Base-by-base conservation (phyloP, 306 rosid species). In the Chamaecrista fasciculata region DNA sequence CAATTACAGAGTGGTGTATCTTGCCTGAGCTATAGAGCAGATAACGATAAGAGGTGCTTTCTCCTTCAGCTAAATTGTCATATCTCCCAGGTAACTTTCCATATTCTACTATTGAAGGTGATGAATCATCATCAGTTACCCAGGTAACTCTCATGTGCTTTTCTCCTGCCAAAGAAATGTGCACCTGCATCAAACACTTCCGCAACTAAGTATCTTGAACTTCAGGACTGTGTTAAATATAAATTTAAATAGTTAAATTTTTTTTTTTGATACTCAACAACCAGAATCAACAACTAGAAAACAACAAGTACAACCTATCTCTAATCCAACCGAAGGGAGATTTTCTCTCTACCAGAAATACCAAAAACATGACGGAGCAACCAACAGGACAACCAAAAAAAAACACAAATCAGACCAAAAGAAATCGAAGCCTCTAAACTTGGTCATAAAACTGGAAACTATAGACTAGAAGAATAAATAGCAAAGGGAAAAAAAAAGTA, bases 1-100 rank as follows among this genome's bases (percentile, higher is more conserved):
- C 98, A 33, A 93, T 86, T 47, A 93, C 90, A 3, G 91, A 72
- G 66, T 93, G 98, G 79, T 93, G 98, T 75, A 93, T 88, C 85
- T 80, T 81, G 58, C 98, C 97, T 5, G 98, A 93, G 58, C 81
- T 88, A 61, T 93, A 90, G 2, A 93, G 14, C 39, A 90, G 3
- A 75, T 88, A 90, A 39, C 68, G 71, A 67, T 93, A 93, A 19
- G 96, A 86, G 48, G 96, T 83, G 58, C 82, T 88, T 46, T 93
- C 97, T 46, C 98, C 98, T 73, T 85, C 78, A 18, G 89, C 76
- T 10, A 74, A 58, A 50, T 81, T 79, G 56, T 69, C 73, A 72
- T 93, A 90, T 64, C 20, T 71, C 52, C 91, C 89, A 0, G 94
- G 82, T 20, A 74, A 70, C 37, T 79, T 88, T 33, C 98, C 98